Evolutionary conservation across 1,284 basidiomycete genomes (phyloP).

Genomic region (Trichosporon sp.): DNA sequence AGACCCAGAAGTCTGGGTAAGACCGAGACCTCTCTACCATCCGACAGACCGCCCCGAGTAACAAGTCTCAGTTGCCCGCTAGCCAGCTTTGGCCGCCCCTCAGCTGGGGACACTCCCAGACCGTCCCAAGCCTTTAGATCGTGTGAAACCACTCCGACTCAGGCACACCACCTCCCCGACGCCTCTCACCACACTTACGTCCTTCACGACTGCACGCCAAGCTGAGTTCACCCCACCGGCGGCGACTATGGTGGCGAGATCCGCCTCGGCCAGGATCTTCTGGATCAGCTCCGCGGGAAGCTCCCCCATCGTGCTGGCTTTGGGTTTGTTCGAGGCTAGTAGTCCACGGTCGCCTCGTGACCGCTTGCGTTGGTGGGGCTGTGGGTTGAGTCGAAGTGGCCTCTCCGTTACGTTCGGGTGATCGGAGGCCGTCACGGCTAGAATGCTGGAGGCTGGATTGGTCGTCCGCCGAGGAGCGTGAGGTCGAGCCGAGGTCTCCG

Average conservation of each 20-base stretch:
- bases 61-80: background rate
- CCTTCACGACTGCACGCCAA: conserved; percentile 17
- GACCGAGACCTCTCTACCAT: background rate
- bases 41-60: background rate
- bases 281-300: conserved; percentile 7
- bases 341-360: background rate
- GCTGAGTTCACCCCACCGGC: background rate
- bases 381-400: background rate
- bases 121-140: background rate
- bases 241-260: background rate
- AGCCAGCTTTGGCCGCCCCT: background rate
- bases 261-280: background rate
- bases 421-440: background rate
- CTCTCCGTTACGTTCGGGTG: background rate
- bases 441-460: background rate
- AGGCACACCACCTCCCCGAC: background rate
- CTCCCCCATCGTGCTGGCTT: background rate
- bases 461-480: background rate
- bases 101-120: background rate
- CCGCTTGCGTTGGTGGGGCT: background rate
- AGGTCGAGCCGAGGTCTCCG: background rate
- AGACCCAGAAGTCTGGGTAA: too few relatives aligned
- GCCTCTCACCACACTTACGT: conserved; percentile 1
- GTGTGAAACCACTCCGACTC: background rate
- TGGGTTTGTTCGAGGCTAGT: background rate